Percentiles rank a stretch among this genome's conserved stretches.
phyloP scores from a whole-genome alignment of 148 eudicot genomes.

The Camellia granthamiana region DNA sequence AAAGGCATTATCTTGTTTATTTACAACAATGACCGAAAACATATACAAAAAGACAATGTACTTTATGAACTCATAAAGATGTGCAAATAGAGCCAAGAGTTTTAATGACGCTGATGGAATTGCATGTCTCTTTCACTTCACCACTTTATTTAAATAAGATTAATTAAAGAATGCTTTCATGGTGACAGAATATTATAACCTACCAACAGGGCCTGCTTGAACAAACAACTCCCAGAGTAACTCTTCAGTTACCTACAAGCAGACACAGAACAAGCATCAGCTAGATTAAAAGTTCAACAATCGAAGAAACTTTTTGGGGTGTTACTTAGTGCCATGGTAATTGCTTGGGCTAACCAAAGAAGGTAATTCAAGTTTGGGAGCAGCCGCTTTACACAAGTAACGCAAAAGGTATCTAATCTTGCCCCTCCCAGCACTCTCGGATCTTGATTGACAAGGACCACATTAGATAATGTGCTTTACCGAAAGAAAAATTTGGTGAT shows the following conservation, averaged over 20 bases:
- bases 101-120: not conserved
- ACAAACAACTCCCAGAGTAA: slow-evolving; percentile 88
- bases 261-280: slow-evolving; percentile 15
- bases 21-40: not conserved
- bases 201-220: slow-evolving; percentile 95
- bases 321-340: not conserved
- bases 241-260: slow-evolving; percentile 67
- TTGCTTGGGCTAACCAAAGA: not conserved
- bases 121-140: not conserved
- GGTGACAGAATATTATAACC: not conserved
- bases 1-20: not conserved
- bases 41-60: not conserved
- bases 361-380: not conserved
- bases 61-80: not conserved
- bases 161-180: not conserved
- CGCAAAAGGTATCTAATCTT: not conserved
- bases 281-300: not conserved
- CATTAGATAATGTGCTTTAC: not conserved
- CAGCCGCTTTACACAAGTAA: not conserved
- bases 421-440: not conserved
- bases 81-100: not conserved
- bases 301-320: not conserved
- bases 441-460: not conserved
- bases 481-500: not conserved
- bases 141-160: not conserved